Evolutionary conservation across 2,329 filamentous ascomycete species (phyloP), one percentile per base, ranked within the genome.

Genomic region (Phialophora chinensis): DNA sequence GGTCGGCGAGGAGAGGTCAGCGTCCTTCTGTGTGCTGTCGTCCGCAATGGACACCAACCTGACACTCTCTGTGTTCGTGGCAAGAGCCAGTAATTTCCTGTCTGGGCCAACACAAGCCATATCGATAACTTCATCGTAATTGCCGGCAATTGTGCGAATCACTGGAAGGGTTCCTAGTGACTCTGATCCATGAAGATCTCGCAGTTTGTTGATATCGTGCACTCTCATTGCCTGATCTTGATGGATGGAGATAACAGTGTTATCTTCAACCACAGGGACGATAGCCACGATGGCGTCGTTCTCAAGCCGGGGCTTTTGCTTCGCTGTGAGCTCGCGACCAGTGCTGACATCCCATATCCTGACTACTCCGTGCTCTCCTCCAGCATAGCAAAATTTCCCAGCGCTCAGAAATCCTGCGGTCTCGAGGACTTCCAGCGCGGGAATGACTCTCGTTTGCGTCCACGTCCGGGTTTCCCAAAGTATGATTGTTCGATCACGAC

Each of bases 51-150:
- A 96, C 2, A 99, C 88, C 64, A 99, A 86, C 55, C 94, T 88
- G 61, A 99, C 87, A 69, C 96, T 93, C 79, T 99, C 95, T 0
- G 93, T 92, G 77, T 99, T 99, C 2, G 94, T 98, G 6, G 94
- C 95, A 29, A 99, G 82, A 5, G 95, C 96, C 68, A 99, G 84
- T 60, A 96, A 81, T 2, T 92, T 94, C 65, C 87, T 88, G 73
- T 96, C 90, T 0, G 89, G 87, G 1, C 95, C 87, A 62, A 98
- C 83, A 74, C 95, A 97, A 33, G 90, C 91, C 38, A 99, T 82
- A 75, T 99, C 96, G 72, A 99, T 97, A 60, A 99, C 93, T 77
- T 99, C 95, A 76, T 99, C 96, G 77, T 98, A 93, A 6, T 95
- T 97, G 61, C 95, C 96, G 4, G 94, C 97, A 72, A 99, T 96